These are phyloP conservation scores for Dactylonectria macrodidyma DNA, from an alignment of 2,329 filamentous ascomycete species.

Conservation along the genomic window DNA sequence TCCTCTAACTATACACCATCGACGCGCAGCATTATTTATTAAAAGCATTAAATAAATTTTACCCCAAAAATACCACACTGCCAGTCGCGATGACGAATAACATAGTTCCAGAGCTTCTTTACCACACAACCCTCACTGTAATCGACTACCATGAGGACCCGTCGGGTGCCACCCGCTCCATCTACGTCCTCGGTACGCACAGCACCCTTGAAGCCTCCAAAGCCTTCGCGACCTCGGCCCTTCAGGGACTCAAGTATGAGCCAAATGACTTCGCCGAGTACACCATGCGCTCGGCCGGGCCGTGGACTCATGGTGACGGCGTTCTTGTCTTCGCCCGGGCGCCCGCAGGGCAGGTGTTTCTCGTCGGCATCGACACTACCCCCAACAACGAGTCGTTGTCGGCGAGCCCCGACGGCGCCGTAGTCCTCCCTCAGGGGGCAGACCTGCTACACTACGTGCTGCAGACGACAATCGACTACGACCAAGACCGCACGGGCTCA, in stretches of 20 bases:
- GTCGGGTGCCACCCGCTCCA: constrained; percentile 46
- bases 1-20: background rate
- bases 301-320: constrained; percentile 57
- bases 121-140: constrained; percentile 56
- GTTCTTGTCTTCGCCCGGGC: constrained; percentile 56
- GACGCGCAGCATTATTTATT: background rate
- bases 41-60: background rate
- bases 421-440: constrained; percentile 44
- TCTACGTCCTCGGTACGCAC: constrained; percentile 58
- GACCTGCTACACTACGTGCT: constrained; percentile 58
- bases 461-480: constrained; percentile 60
- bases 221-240: constrained; percentile 49
- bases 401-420: constrained; percentile 35
- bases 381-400: constrained; percentile 53
- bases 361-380: constrained; percentile 55
- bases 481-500: constrained; percentile 53
- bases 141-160: constrained; percentile 46
- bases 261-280: constrained; percentile 56
- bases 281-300: constrained; percentile 37
- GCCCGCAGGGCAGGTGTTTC: constrained; percentile 55
- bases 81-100: constrained; percentile 2
- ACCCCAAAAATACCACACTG: background rate
- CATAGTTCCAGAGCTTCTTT: constrained; percentile 48
- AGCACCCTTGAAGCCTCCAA: constrained; percentile 55
- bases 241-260: constrained; percentile 54